phyloP scores from a whole-genome alignment of 805 yeast species.

The Grigorovia humatica region DNA sequence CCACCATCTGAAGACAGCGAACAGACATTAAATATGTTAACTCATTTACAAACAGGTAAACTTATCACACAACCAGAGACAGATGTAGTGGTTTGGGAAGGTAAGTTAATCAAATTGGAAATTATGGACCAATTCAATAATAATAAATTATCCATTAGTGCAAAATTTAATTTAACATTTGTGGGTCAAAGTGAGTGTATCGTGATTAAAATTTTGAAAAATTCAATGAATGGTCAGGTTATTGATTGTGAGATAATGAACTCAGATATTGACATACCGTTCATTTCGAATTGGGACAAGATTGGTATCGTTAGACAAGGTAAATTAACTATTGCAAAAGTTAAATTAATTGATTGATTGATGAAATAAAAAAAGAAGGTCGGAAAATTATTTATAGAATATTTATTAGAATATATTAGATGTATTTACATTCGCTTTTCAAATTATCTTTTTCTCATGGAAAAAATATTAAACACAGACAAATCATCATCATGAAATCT shows the following conservation, averaged over 20 bases:
- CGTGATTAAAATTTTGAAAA: neutral
- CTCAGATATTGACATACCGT: neutral
- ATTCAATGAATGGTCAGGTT: neutral
- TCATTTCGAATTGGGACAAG: neutral
- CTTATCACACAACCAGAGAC: neutral
- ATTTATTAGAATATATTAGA: neutral
- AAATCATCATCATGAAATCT: slow-evolving; percentile 27
- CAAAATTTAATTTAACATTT: neutral
- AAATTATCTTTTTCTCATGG: neutral
- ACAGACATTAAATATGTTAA: neutral
- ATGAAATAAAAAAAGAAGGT: neutral
- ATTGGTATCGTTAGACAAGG: neutral
- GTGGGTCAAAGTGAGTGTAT: neutral
- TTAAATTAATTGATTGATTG: neutral
- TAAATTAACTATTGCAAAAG: neutral
- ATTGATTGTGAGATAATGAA: neutral
- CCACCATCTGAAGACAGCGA: neutral
- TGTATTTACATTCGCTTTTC: neutral
- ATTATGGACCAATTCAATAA: neutral
- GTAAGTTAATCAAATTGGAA: neutral
- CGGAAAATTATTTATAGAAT: neutral
- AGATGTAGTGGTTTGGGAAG: neutral
- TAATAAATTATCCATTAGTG: neutral
- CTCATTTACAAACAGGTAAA: neutral
- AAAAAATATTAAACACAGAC: slow-evolving; percentile 35